Conservation (phyloP, 371 early-diverging fungal species). For the Nosema granulosis region DNA sequence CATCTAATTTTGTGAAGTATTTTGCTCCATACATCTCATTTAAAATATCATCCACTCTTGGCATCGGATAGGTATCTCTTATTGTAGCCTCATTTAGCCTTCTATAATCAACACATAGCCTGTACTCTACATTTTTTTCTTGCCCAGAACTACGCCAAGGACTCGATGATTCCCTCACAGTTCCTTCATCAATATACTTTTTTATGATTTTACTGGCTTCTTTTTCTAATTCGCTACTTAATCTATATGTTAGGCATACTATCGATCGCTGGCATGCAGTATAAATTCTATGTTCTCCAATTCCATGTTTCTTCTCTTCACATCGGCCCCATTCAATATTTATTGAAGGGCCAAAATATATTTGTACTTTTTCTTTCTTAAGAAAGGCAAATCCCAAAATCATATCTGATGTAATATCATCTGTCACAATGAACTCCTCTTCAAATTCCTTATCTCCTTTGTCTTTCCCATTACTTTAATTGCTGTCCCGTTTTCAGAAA, state of each 20-base stretch:
- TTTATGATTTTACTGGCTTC: slow-evolving; percentile 9
- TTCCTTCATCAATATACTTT: slow-evolving; percentile 16
- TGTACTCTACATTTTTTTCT: background rate
- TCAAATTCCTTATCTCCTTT: background rate
- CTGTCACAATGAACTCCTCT: background rate
- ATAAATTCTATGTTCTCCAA: background rate
- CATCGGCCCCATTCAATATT: no score
- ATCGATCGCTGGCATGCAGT: background rate
- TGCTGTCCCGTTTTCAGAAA: background rate
- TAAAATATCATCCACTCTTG: background rate
- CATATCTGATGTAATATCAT: background rate
- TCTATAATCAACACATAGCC: slow-evolving; percentile 66
- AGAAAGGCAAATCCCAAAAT: background rate
- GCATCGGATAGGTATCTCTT: background rate
- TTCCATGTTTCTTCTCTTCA: background rate
- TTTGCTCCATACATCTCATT: background rate
- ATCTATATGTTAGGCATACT: background rate
- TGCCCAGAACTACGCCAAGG: slow-evolving; percentile 19
- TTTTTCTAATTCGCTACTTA: background rate
- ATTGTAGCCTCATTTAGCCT: slow-evolving; percentile 65
- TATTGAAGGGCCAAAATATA: background rate
- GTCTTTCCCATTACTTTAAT: background rate
- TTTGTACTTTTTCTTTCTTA: background rate
- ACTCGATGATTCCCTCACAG: slow-evolving; percentile 16
- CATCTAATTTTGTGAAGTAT: background rate